phyloP scores from a whole-genome alignment of 2,329 filamentous ascomycete species.

The Xylaria multiplex region DNA sequence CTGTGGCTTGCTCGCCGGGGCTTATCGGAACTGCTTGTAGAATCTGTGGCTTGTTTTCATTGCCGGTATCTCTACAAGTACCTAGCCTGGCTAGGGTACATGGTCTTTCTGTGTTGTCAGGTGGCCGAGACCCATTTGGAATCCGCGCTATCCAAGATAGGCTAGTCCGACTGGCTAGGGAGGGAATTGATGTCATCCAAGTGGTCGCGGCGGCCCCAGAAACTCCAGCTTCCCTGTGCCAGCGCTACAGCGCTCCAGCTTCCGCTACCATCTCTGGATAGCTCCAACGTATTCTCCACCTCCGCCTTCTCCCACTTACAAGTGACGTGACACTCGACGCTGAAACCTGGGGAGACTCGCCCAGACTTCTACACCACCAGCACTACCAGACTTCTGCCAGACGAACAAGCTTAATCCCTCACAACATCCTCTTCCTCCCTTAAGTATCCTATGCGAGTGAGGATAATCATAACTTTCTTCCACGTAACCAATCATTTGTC shows the following conservation, averaged over 20 bases:
- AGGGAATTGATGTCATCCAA: slow-evolving; percentile 34
- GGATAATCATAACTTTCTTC: not conserved
- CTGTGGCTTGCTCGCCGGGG: slow-evolving; percentile 6
- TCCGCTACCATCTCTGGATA: not conserved
- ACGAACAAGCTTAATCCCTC: slow-evolving; percentile 32
- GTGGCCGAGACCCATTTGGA: slow-evolving; percentile 8
- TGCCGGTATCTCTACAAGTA: no score
- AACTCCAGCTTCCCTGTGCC: slow-evolving; percentile 6
- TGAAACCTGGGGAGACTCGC: slow-evolving; percentile 42
- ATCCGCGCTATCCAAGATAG: slow-evolving; percentile 8
- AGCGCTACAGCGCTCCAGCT: slow-evolving; percentile 5
- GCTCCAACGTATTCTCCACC: slow-evolving; percentile 32
- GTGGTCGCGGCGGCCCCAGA: not conserved
- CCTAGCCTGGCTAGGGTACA: no score
- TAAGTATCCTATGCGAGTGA: no score
- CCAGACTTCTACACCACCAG: slow-evolving; percentile 1
- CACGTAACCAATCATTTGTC: slow-evolving; percentile 17
- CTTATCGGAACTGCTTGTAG: not conserved
- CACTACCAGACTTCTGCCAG: not conserved
- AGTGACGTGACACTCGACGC: slow-evolving; percentile 27
- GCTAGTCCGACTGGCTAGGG: not conserved
- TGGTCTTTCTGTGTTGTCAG: not conserved
- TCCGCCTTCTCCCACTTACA: slow-evolving; percentile 21
- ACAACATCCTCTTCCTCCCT: slow-evolving; percentile 14
- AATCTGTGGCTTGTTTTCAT: not conserved